These are phyloP conservation scores for Bipolaris sorokiniana DNA, from an alignment of 2,329 filamentous ascomycete species.

Conservation along the genomic window DNA sequence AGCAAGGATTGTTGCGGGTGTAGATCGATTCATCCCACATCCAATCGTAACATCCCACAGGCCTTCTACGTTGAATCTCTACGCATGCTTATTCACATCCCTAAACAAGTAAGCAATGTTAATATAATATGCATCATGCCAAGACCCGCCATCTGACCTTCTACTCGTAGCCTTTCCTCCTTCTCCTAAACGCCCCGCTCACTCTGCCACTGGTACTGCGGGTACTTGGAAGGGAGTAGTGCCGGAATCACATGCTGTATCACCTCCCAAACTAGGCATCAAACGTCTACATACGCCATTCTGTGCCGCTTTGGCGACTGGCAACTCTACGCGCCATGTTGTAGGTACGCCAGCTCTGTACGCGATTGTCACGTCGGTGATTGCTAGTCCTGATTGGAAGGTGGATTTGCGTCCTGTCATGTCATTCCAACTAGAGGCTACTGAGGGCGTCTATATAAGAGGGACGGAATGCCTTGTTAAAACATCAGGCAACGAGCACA, in stretches of 20 bases:
- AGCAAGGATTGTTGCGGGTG: conserved; percentile 24
- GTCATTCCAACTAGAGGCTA: conserved; percentile 14
- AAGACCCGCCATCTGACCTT: conserved; percentile 31
- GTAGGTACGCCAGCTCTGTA: conserved; percentile 25
- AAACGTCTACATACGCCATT: conserved; percentile 33
- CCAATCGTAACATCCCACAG: conserved; percentile 22
- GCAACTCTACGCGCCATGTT: conserved; percentile 21
- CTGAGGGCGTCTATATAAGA: conserved; percentile 40
- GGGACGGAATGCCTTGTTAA: conserved; percentile 15
- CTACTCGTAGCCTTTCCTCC: conserved; percentile 22
- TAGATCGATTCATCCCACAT: conserved; percentile 24
- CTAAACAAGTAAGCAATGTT: conserved; percentile 41
- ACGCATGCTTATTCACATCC: conserved; percentile 33
- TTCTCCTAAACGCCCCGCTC: conserved; percentile 24
- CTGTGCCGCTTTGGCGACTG: conserved; percentile 27
- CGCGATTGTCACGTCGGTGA: conserved; percentile 19
- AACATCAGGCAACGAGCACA: conserved; percentile 38
- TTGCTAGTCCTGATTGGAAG: conserved; percentile 42
- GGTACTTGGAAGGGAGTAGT: conserved; percentile 31
- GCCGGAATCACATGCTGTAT: conserved; percentile 30
- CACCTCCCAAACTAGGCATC: conserved; percentile 41
- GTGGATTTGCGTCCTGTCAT: conserved; percentile 27
- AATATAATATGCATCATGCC: conserved; percentile 41
- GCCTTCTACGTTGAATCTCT: conserved; percentile 23
- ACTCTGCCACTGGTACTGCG: conserved; percentile 32